Percentiles rank a stretch among this genome's conserved stretches.
Evolutionary conservation across 2,329 filamentous ascomycete species (phyloP).

Genomic region (Epichloe baconii): DNA sequence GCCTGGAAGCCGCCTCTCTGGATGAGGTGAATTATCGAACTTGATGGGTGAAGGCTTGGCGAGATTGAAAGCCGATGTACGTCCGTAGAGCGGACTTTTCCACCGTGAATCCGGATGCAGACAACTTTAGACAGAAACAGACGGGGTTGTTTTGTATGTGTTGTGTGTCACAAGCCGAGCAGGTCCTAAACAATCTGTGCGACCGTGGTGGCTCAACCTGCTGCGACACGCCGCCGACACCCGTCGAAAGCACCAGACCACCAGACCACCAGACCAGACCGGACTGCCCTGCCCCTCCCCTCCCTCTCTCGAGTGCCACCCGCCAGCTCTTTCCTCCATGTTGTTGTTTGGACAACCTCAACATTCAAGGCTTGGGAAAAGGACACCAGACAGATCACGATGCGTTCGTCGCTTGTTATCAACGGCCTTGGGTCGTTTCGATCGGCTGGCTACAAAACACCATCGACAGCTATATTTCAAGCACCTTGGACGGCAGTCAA

Average conservation of each 20-base stretch:
- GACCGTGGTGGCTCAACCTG: background rate
- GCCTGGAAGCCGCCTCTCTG: background rate
- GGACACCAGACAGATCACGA: background rate
- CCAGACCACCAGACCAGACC: background rate
- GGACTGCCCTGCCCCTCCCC: background rate
- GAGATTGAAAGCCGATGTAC: background rate
- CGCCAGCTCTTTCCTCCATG: background rate
- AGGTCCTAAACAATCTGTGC: background rate
- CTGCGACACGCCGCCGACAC: background rate
- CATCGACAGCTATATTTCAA: background rate
- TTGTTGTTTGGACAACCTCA: background rate
- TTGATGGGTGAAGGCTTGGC: background rate
- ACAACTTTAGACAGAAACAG: background rate
- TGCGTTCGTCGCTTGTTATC: constrained; percentile 5
- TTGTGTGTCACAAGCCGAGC: background rate
- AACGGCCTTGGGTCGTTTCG: constrained; percentile 5
- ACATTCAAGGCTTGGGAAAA: background rate
- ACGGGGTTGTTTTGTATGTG: background rate
- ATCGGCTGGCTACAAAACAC: background rate
- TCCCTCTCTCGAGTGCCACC: background rate
- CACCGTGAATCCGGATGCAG: background rate
- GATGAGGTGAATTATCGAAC: background rate
- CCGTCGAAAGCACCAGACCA: background rate
- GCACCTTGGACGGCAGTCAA: constrained; percentile 5
- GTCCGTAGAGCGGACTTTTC: background rate